Evolutionary conservation across 371 early-diverging fungal species (phyloP).

Genomic region (Blastocladiella emersonii): DNA sequence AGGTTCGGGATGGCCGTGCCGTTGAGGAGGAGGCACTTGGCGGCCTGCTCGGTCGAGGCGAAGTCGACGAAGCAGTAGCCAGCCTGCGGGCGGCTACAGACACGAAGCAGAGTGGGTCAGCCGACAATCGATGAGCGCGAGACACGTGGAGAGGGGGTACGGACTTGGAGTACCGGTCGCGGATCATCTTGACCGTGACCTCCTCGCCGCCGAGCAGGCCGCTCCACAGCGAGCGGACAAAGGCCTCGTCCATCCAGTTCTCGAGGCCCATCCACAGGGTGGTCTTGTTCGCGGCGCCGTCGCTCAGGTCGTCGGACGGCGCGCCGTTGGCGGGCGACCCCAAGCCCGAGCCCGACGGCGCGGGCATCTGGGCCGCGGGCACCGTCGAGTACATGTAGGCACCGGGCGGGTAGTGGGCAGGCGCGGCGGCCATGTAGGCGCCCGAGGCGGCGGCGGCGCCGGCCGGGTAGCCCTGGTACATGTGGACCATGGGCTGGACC

Average conservation of each 20-base stretch:
- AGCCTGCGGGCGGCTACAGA: conserved; percentile 26
- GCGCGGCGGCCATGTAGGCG: not conserved
- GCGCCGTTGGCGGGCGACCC: not conserved
- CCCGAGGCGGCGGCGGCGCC: not conserved
- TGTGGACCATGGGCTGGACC: not conserved
- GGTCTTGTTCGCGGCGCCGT: not conserved
- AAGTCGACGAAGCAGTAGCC: conserved; percentile 71
- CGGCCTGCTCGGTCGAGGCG: conserved; percentile 38
- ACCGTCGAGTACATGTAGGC: not conserved
- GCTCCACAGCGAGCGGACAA: conserved; percentile 51
- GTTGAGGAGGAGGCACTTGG: conserved; percentile 50
- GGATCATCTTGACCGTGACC: conserved; percentile 72
- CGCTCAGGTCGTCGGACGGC: not conserved
- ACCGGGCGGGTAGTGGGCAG: not conserved
- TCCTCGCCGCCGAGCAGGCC: conserved; percentile 35
- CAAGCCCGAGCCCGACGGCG: not conserved
- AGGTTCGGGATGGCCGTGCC: conserved; percentile 61
- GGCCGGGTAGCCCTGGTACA: not conserved
- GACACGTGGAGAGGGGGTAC: not conserved
- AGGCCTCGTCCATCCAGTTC: conserved; percentile 71
- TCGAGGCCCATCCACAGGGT: conserved; percentile 65
- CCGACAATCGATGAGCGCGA: not conserved
- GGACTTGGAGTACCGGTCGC: conserved; percentile 59
- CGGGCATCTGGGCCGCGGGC: not conserved
- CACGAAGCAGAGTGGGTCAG: not conserved